phyloP scores from a whole-genome alignment of 1,139 yeast genomes.

The Taiozyma sp. region DNA sequence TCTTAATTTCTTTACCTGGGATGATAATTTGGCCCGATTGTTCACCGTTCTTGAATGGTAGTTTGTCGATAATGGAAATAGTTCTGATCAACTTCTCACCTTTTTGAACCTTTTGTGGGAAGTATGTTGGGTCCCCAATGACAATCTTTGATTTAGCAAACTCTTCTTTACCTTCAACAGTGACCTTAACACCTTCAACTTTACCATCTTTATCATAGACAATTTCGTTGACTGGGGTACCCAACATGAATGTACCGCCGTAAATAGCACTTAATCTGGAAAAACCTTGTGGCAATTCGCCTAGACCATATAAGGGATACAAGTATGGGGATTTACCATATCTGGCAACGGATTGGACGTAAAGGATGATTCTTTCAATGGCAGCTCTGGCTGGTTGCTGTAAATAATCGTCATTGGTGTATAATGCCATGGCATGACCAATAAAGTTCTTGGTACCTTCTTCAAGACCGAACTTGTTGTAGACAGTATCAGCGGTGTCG shows the following conservation, averaged over 20 bases:
- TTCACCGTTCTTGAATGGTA: conserved; percentile 74
- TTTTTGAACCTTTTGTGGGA: conserved; percentile 83
- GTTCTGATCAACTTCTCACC: conserved; percentile 88
- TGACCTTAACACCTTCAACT: conserved; percentile 82
- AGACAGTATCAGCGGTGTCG: conserved; percentile 90
- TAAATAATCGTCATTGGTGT: conserved; percentile 89
- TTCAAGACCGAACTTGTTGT: conserved; percentile 85
- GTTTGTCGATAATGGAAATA: conserved; percentile 85
- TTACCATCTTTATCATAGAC: conserved; percentile 66
- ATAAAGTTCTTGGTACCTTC: conserved; percentile 92
- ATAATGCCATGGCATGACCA: conserved; percentile 98
- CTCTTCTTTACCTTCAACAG: conserved; percentile 52
- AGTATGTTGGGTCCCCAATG: conserved; percentile 97
- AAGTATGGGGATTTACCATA: conserved; percentile 96
- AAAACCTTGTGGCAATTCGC: conserved; percentile 98
- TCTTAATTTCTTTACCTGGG: conserved; percentile 92
- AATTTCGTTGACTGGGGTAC: conserved; percentile 90
- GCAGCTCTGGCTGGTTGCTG: conserved; percentile 91
- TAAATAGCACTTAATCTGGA: conserved; percentile 95
- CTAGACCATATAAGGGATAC: conserved; percentile 94
- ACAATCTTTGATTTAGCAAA: conserved; percentile 88
- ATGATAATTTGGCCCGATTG: conserved; percentile 93
- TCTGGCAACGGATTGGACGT: conserved; percentile 86
- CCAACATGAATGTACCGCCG: conserved; percentile 98
- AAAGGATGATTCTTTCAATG: conserved; percentile 76